Conservation (phyloP, 305 asterid genomes). For the Rubia occidens region DNA sequence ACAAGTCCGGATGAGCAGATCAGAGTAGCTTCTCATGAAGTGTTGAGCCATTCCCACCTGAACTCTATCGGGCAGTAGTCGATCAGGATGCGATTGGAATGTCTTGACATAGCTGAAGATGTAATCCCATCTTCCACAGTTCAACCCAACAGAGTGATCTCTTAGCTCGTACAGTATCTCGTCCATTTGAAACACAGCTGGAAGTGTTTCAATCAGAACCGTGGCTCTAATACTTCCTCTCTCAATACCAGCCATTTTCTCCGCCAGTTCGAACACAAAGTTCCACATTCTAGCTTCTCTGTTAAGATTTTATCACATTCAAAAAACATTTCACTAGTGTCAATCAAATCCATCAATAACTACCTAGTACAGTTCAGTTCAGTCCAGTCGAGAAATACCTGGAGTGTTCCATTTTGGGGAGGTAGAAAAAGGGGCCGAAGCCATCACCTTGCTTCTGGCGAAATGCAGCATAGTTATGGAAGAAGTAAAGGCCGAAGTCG, state of each 20-base stretch:
- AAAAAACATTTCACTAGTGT: no score
- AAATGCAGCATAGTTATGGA: conserved; percentile 55
- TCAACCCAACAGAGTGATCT: conserved; percentile 72
- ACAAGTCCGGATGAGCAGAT: conserved; percentile 67
- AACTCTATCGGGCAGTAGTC: conserved; percentile 75
- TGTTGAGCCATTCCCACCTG: conserved; percentile 85
- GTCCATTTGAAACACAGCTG: conserved; percentile 88
- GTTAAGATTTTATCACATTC: conserved; percentile 11
- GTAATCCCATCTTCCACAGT: conserved; percentile 97
- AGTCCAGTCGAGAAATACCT: conserved; percentile 27
- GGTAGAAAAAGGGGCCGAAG: conserved; percentile 83
- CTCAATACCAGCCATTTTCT: conserved; percentile 52
- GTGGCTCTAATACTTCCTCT: conserved; percentile 84
- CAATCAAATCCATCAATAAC: no score
- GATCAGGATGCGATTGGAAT: conserved; percentile 73
- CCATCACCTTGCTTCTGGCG: conserved; percentile 62
- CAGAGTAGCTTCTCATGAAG: conserved; percentile 82
- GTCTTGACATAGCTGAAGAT: conserved; percentile 91
- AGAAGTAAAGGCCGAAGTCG: conserved; percentile 86
- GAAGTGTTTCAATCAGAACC: conserved; percentile 81
- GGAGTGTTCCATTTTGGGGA: conserved; percentile 91
- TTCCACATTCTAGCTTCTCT: conserved; percentile 93
- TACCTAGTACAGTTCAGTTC: neutral
- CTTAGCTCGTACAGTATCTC: conserved; percentile 70
- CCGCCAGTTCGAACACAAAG: conserved; percentile 64